phyloP scores from a whole-genome alignment of 1,284 basidiomycete species.

The Boletus semigastroideus region DNA sequence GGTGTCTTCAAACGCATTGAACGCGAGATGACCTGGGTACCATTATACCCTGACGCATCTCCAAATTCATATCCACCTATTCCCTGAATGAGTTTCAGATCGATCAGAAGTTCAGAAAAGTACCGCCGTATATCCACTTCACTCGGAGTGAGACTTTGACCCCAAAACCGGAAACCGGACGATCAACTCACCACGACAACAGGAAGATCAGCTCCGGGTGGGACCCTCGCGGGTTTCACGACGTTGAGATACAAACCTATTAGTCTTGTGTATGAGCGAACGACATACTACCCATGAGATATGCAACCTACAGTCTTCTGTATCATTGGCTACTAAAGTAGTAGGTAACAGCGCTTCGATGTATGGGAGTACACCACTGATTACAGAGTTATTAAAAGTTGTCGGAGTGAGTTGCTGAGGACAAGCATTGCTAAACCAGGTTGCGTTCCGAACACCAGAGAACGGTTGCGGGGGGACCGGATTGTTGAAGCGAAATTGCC shows the following conservation, averaged over 20 bases:
- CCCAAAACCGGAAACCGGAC: not conserved
- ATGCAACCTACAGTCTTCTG: conserved; percentile 1
- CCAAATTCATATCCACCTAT: conserved; percentile 18
- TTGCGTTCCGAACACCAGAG: not conserved
- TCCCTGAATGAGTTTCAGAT: not conserved
- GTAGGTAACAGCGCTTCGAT: not conserved
- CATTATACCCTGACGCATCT: conserved; percentile 20
- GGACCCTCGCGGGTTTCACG: conserved; percentile 12
- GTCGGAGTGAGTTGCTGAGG: not conserved
- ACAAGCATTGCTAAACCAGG: not conserved
- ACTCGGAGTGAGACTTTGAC: not conserved
- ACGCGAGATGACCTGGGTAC: conserved; percentile 24
- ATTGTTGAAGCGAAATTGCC: conserved; percentile 19
- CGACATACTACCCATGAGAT: too few relatives aligned
- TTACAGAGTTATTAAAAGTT: not conserved
- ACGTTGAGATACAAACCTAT: conserved; percentile 20
- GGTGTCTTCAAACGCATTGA: conserved; percentile 24
- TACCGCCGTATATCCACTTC: conserved; percentile 21
- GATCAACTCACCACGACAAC: conserved; percentile 19
- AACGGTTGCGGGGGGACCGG: not conserved
- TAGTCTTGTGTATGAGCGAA: not conserved
- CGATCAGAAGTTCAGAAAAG: not conserved
- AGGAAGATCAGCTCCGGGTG: conserved; percentile 12
- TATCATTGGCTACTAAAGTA: not conserved
- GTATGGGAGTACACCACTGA: not conserved